Evolutionary conservation across 257 asterid species (phyloP), one percentile per base, ranked within the genome.

Genomic region (Solanum verrucosum): DNA sequence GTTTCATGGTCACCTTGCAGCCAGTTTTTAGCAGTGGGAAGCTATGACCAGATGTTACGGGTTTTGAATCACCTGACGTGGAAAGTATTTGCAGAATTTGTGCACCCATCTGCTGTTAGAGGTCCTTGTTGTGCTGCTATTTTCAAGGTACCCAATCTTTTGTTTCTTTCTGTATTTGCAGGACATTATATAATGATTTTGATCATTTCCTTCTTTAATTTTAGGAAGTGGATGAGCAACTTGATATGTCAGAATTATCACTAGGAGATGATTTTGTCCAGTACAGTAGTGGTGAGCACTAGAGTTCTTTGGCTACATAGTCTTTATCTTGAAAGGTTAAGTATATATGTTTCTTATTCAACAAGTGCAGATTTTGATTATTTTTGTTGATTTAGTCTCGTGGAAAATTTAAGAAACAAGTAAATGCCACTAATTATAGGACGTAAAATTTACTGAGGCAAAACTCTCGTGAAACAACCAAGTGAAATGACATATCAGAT

Each of bases 51-150:
- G 89, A 97, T 95, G 98, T 90, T 97, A 91, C 92, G 99, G 90
- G 98, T 97, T 92, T 88, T 97, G 91, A 96, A 93, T 96, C 99
- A 97, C 94, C 93, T 97, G 94, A 97, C 99, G 6, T 97, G 99
- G 99, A 97, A 96, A 93, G 99, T 97, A 34, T 97, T 97, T 92
- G 99, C 99, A 71, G 99, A 97, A 93, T 97, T 97, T 89, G 91
- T 90, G 31, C 99, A 97, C 90, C 94, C 94, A 65, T 92, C 98
- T 29, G 92, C 91, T 10, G 93, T 97, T 56, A 98, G 99, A 73
- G 94, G 96, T 83, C 99, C 99, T 87, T 97, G 99, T 93, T 91
- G 92, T 87, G 99, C 99, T 88, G 98, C 97, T 86, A 92, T 96
- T 90, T 97, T 96, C 93, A 96, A 96, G 98, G 99, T 96, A 87